Conservation (phyloP, 2,329 filamentous ascomycete genomes). For the Calonectria naviculata region DNA sequence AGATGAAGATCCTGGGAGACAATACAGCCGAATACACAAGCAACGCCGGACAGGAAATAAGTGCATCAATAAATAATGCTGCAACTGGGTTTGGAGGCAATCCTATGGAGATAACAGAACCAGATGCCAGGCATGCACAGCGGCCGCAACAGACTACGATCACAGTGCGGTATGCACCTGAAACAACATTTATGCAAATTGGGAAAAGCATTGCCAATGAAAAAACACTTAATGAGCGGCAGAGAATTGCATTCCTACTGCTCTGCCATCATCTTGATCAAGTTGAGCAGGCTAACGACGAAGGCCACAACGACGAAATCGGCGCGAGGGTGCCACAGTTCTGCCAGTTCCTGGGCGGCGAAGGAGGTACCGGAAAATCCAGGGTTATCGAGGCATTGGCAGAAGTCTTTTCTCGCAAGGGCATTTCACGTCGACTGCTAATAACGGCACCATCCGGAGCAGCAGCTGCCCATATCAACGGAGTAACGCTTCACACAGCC, state of each 20-base stretch:
- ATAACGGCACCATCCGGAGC: conserved; percentile 10
- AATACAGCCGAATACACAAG: not conserved
- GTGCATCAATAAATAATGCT: not conserved
- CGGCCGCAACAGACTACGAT: not conserved
- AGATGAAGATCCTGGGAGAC: not conserved
- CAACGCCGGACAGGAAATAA: not conserved
- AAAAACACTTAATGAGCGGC: not conserved
- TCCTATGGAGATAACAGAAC: not conserved
- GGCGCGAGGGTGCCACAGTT: not conserved
- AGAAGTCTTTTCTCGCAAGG: not conserved
- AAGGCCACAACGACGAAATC: not conserved
- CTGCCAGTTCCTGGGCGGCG: not conserved
- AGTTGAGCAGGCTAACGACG: not conserved
- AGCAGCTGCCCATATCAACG: not conserved
- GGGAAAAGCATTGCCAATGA: not conserved
- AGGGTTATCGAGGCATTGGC: not conserved
- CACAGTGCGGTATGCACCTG: not conserved
- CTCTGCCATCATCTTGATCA: not conserved
- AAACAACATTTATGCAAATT: not conserved
- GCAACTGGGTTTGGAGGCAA: not conserved
- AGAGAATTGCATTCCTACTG: not conserved
- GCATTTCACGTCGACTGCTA: not conserved
- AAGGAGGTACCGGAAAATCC: not conserved
- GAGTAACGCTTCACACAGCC: not conserved
- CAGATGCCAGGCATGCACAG: not conserved